A percentile compares a stretch with the other conserved stretches of the same genome.
These are phyloP conservation scores for Quercus tomentella DNA, from an alignment of 331 rosid genomes.

Conservation along the genomic window DNA sequence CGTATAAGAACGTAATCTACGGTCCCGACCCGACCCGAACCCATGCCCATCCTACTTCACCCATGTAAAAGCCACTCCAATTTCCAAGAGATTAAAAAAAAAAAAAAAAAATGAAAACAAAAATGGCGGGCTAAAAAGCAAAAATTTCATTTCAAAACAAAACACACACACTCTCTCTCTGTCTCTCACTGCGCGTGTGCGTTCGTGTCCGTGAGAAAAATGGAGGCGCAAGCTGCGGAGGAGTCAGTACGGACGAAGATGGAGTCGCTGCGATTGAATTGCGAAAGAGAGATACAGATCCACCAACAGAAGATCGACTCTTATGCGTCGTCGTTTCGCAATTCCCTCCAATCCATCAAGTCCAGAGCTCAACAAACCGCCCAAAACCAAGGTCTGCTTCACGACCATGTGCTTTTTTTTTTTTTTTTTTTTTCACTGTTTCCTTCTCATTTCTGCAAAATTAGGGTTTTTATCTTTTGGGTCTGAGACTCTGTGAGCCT, in stretches of 20 bases:
- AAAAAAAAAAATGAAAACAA: neutral
- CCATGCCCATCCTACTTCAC: too few relatives aligned
- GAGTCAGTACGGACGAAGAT: slow-evolving; percentile 28
- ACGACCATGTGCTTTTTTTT: too few relatives aligned
- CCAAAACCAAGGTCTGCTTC: slow-evolving; percentile 40
- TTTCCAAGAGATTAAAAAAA: too few relatives aligned
- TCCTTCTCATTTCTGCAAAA: neutral
- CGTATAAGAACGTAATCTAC: too few relatives aligned
- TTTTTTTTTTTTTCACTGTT: neutral
- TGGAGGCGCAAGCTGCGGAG: slow-evolving; percentile 23
- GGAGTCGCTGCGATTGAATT: slow-evolving; percentile 44
- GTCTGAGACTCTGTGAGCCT: too few relatives aligned
- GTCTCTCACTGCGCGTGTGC: too few relatives aligned
- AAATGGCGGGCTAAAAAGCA: slow-evolving; percentile 28
- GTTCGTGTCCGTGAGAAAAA: neutral
- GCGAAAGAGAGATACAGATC: slow-evolving; percentile 35
- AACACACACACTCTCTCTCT: neutral
- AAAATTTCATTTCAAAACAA: slow-evolving; percentile 7
- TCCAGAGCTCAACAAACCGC: slow-evolving; percentile 35
- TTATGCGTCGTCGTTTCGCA: slow-evolving; percentile 20
- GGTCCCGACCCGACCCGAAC: too few relatives aligned
- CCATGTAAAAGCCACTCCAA: accelerated
- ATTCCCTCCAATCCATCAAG: slow-evolving; percentile 38
- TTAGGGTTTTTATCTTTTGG: too few relatives aligned
- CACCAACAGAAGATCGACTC: slow-evolving; percentile 37